Percentiles rank a stretch among this genome's conserved stretches.
These are phyloP conservation scores for Oryza officinalis DNA, from an alignment of 176 grass and related monocot genomes.

Conservation along the genomic window DNA sequence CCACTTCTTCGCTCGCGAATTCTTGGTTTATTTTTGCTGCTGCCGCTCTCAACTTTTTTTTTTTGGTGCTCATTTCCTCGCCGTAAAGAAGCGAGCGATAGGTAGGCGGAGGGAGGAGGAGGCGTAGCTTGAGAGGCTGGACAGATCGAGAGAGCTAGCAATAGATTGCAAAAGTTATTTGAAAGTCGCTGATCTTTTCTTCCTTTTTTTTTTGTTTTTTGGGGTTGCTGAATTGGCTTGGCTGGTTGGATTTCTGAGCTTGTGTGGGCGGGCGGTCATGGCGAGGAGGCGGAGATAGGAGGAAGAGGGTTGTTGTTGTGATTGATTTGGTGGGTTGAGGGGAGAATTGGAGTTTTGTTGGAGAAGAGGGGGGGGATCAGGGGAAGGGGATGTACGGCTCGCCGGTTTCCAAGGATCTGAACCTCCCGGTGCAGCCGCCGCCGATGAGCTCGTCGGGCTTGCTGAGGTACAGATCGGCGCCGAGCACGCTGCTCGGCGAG, in stretches of 20 bases:
- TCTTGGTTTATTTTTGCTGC: constrained; percentile 29
- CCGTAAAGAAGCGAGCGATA: constrained; percentile 38
- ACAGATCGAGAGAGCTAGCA: constrained; percentile 15
- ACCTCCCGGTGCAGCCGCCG: constrained; percentile 59
- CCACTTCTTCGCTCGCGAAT: not conserved
- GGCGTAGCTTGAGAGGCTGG: constrained; percentile 16
- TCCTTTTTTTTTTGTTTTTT: constrained; percentile 2
- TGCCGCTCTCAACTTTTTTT: constrained; percentile 7
- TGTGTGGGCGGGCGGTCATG: constrained; percentile 32
- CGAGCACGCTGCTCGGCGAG: constrained; percentile 71
- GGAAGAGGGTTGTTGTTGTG: not conserved
- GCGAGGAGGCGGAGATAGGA: constrained; percentile 51
- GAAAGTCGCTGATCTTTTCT: constrained; percentile 45
- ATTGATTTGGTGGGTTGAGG: not conserved
- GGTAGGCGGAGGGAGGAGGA: not conserved
- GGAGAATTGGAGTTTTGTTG: constrained; percentile 21
- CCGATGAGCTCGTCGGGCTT: constrained; percentile 73
- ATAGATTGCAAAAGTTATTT: not conserved
- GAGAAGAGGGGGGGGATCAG: not conserved
- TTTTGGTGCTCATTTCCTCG: not conserved
- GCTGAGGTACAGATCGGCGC: constrained; percentile 86
- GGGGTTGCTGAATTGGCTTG: constrained; percentile 32
- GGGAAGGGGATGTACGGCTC: constrained; percentile 78
- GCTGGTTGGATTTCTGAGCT: constrained; percentile 19
- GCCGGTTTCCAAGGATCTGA: constrained; percentile 83